A percentile compares a stretch with the other conserved stretches of the same genome.
phyloP scores from a whole-genome alignment of 192 early-diverging fungal species.

The Coemansia guatemalensis region DNA sequence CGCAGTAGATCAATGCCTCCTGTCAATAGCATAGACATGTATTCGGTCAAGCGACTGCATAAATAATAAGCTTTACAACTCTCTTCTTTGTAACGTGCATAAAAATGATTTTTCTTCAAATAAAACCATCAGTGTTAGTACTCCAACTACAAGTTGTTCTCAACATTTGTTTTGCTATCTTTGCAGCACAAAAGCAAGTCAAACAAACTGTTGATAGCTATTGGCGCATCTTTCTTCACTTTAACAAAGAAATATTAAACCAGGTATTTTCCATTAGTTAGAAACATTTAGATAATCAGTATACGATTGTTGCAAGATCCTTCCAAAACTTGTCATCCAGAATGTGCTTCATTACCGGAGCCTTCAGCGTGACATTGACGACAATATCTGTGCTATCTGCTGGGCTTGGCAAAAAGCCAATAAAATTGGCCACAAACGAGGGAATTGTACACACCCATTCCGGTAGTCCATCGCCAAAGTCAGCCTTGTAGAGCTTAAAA shows the following conservation, averaged over 20 bases:
- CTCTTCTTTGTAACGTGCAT: not conserved
- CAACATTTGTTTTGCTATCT: too few species aligned
- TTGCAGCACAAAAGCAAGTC: too few species aligned
- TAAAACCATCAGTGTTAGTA: not conserved
- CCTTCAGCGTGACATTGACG: constrained; percentile 45
- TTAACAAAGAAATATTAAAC: too few species aligned
- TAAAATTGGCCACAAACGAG: constrained; percentile 50
- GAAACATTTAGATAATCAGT: not conserved
- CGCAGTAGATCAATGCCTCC: constrained; percentile 11
- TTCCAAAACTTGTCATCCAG: constrained; percentile 37
- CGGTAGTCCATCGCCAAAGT: constrained; percentile 45
- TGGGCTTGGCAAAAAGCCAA: constrained; percentile 46
- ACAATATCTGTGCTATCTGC: constrained; percentile 33
- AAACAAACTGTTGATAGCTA: too few species aligned
- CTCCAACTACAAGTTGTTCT: too few species aligned
- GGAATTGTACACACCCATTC: constrained; percentile 49
- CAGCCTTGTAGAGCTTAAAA: constrained; percentile 37
- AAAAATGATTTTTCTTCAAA: not conserved
- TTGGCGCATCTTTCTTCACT: too few species aligned
- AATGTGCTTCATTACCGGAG: constrained; percentile 33
- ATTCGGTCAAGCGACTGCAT: not conserved
- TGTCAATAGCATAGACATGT: not conserved
- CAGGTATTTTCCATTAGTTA: too few species aligned
- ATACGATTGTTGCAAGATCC: constrained; percentile 35
- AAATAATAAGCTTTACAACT: not conserved